These are phyloP conservation scores for Lentinula sp. DNA, from an alignment of 768 basidiomycete genomes.

Conservation along the genomic window DNA sequence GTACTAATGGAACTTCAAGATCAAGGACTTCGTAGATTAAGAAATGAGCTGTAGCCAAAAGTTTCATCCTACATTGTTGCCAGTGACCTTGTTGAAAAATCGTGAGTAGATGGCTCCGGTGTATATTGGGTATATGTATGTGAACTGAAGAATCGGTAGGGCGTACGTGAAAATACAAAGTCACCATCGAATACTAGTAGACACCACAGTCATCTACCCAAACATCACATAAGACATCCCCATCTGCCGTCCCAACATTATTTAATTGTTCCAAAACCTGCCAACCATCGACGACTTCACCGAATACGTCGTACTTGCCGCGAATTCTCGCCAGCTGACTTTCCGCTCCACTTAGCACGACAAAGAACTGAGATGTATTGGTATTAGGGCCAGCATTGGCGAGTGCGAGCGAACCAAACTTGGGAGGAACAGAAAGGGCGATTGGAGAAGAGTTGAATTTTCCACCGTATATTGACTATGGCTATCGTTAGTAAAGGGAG, in stretches of 20 bases:
- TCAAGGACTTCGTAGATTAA: too few relatives aligned
- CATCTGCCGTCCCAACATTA: neutral
- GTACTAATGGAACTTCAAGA: too few relatives aligned
- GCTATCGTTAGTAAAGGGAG: neutral
- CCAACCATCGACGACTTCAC: slow-evolving; percentile 2
- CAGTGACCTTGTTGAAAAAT: too few relatives aligned
- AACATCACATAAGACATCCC: neutral
- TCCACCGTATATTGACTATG: neutral
- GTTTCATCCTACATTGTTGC: too few relatives aligned
- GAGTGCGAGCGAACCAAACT: neutral
- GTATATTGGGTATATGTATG: too few relatives aligned
- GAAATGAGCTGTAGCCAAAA: too few relatives aligned
- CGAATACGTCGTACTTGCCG: slow-evolving; percentile 1
- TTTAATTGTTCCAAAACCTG: neutral
- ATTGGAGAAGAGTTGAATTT: neutral
- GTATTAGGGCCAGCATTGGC: neutral
- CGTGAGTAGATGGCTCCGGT: too few relatives aligned
- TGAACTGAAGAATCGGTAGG: too few relatives aligned
- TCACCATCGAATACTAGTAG: neutral
- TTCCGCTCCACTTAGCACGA: neutral
- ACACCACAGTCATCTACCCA: slow-evolving; percentile 1
- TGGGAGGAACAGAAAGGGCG: neutral
- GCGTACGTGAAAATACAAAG: too few relatives aligned
- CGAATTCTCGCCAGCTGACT: neutral
- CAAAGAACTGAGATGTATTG: slow-evolving; percentile 1